Evolutionary conservation across 257 asterid species (phyloP).

Genomic region (Leptodermis oblonga): DNA sequence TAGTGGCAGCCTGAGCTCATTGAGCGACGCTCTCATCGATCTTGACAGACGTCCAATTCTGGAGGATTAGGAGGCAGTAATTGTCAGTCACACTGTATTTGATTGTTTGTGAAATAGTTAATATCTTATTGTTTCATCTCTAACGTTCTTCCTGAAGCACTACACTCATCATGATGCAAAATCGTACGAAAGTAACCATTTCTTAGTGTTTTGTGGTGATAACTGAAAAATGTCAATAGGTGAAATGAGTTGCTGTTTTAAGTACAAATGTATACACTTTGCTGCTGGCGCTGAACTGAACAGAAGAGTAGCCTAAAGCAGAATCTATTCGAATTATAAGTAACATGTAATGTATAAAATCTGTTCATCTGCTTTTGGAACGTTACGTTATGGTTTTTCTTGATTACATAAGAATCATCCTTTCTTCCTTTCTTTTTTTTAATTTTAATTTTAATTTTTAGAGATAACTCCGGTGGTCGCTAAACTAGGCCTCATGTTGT

Average conservation of each 20-base stretch:
- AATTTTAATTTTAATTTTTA: too few relatives aligned
- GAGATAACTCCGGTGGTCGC: too few relatives aligned
- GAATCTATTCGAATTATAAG: background rate
- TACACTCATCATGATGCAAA: background rate
- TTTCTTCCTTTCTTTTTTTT: too few relatives aligned
- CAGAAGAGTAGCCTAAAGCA: background rate
- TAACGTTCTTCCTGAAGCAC: slow-evolving; percentile 3
- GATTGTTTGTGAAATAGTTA: slow-evolving; percentile 5
- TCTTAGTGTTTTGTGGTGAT: too few relatives aligned
- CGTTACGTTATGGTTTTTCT: too few relatives aligned
- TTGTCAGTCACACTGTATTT: background rate
- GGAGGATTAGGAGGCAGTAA: slow-evolving; percentile 49
- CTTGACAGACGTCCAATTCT: slow-evolving; percentile 56
- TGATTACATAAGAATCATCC: too few relatives aligned
- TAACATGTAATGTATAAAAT: too few relatives aligned
- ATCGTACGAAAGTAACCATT: background rate
- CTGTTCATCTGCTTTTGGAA: background rate
- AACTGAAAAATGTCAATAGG: too few relatives aligned
- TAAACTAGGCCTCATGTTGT: too few relatives aligned
- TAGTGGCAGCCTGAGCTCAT: slow-evolving; percentile 38
- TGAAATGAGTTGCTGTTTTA: background rate
- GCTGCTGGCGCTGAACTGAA: too few relatives aligned
- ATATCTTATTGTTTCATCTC: background rate
- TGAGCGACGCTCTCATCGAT: slow-evolving; percentile 45
- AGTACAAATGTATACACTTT: background rate